Percentiles rank a stretch among this genome's conserved stretches.
Evolutionary conservation across 148 eudicot species (phyloP).

Genomic region (Fallopia convolvulus): DNA sequence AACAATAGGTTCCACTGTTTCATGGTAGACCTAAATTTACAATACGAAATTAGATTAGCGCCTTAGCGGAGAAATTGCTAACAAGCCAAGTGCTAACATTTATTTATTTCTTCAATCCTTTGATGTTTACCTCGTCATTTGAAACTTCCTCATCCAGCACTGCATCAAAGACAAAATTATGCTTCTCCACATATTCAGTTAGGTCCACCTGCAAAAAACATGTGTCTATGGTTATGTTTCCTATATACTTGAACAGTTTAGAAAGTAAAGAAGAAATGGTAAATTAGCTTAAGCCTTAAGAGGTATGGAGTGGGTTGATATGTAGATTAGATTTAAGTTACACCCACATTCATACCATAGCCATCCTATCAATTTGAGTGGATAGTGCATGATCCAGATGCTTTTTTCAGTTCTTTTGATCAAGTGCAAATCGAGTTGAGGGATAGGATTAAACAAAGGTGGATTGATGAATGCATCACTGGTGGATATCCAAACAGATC

Average conservation of each 20-base stretch:
- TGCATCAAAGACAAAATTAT: slow-evolving; percentile 96
- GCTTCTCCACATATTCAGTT: slow-evolving; percentile 88
- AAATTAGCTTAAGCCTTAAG: background rate
- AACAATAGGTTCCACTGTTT: slow-evolving; percentile 96
- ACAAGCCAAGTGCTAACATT: background rate
- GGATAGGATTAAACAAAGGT: background rate
- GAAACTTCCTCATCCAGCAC: slow-evolving; percentile 97
- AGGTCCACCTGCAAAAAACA: slow-evolving; percentile 73
- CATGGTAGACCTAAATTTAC: slow-evolving; percentile 67
- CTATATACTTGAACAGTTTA: background rate
- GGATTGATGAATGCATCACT: background rate
- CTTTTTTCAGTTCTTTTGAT: background rate
- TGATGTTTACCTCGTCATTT: slow-evolving; percentile 75
- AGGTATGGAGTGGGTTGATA: background rate
- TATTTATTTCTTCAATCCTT: background rate
- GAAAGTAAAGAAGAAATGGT: background rate
- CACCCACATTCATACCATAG: background rate
- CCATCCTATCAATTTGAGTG: background rate
- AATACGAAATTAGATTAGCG: slow-evolving; percentile 9
- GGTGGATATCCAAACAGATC: background rate
- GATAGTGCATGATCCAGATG: background rate
- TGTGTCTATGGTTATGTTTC: background rate
- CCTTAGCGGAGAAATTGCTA: background rate
- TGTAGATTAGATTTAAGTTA: background rate
- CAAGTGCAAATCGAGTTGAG: background rate